Percentiles rank a stretch among this genome's conserved stretches.
These are phyloP conservation scores for Terfezia boudieri DNA, from an alignment of 495 filamentous ascomycete species.

Conservation along the genomic window DNA sequence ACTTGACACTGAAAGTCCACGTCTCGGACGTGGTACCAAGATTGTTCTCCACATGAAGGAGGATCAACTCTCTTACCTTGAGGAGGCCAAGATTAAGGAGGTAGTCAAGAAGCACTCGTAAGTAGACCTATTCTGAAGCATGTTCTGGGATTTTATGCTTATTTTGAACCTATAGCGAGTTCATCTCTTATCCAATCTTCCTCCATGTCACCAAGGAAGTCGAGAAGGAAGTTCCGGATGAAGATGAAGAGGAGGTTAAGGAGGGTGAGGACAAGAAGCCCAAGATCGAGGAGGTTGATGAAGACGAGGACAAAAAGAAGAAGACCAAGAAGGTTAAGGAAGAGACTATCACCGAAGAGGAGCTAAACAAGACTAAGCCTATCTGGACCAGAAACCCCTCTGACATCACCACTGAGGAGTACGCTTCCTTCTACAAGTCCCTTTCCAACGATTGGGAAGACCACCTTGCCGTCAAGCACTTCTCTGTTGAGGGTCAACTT, in stretches of 20 bases:
- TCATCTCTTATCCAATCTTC: slow-evolving; percentile 99
- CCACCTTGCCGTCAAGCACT: slow-evolving; percentile 98
- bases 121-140: neutral
- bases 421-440: slow-evolving; percentile 97
- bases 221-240: slow-evolving; percentile 95
- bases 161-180: slow-evolving; percentile 31
- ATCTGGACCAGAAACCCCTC: slow-evolving; percentile 98
- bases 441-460: slow-evolving; percentile 99
- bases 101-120: slow-evolving; percentile 98
- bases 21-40: slow-evolving; percentile 82
- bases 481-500: slow-evolving; percentile 99
- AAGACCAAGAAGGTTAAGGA: slow-evolving; percentile 99
- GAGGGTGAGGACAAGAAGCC: slow-evolving; percentile 59
- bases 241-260: slow-evolving; percentile 61
- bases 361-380: slow-evolving; percentile 99
- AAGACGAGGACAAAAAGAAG: slow-evolving; percentile 70
- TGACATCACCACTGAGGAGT: slow-evolving; percentile 93
- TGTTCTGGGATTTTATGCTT: neutral
- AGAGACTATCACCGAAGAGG: slow-evolving; percentile 93
- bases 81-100: slow-evolving; percentile 99
- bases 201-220: slow-evolving; percentile 97
- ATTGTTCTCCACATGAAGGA: slow-evolving; percentile 98
- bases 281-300: slow-evolving; percentile 70
- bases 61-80: slow-evolving; percentile 93
- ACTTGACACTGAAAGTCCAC: slow-evolving; percentile 75